Percentiles rank a stretch among this genome's conserved stretches.
Evolutionary conservation across 495 filamentous ascomycete genomes (phyloP).

Genomic region (Chaetomidium leptoderma): DNA sequence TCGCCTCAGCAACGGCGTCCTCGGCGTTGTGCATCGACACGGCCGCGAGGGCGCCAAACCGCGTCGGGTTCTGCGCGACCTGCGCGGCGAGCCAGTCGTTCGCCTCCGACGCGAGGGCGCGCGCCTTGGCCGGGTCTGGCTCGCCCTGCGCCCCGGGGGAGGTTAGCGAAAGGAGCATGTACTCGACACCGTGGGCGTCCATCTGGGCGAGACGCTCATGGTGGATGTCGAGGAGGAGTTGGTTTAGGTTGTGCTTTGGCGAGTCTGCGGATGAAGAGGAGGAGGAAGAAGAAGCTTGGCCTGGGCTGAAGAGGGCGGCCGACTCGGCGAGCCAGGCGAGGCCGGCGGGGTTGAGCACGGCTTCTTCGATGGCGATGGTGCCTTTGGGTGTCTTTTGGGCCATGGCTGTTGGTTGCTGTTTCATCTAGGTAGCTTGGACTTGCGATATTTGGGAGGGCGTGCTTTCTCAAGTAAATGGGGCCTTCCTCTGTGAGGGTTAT

Average conservation of each 20-base stretch:
- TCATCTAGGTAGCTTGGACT: background rate
- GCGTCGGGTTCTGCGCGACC: slow-evolving; percentile 47
- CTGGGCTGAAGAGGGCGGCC: slow-evolving; percentile 31
- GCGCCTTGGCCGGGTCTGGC: slow-evolving; percentile 34
- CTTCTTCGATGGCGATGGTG: slow-evolving; percentile 55
- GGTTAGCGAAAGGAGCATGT: slow-evolving; percentile 54
- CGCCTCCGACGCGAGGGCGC: slow-evolving; percentile 40
- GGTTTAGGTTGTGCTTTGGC: slow-evolving; percentile 10
- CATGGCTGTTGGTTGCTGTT: slow-evolving; percentile 21
- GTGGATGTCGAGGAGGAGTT: slow-evolving; percentile 40
- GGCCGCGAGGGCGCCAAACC: slow-evolving; percentile 54
- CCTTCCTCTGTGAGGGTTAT: too few species aligned
- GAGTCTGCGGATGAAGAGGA: background rate
- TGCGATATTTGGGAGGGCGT: too few species aligned
- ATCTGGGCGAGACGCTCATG: slow-evolving; percentile 48
- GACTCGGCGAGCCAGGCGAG: slow-evolving; percentile 28
- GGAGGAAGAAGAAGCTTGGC: slow-evolving; percentile 7
- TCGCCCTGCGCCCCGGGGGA: slow-evolving; percentile 58
- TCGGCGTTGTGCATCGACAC: slow-evolving; percentile 42
- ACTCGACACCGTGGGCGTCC: slow-evolving; percentile 57
- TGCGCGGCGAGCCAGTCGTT: slow-evolving; percentile 57
- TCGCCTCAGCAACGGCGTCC: slow-evolving; percentile 53
- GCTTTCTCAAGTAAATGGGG: too few species aligned
- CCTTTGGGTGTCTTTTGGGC: slow-evolving; percentile 41
- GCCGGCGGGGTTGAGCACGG: slow-evolving; percentile 47